These are phyloP conservation scores for Botrytis aclada DNA, from an alignment of 2,329 filamentous ascomycete species.

Conservation along the genomic window DNA sequence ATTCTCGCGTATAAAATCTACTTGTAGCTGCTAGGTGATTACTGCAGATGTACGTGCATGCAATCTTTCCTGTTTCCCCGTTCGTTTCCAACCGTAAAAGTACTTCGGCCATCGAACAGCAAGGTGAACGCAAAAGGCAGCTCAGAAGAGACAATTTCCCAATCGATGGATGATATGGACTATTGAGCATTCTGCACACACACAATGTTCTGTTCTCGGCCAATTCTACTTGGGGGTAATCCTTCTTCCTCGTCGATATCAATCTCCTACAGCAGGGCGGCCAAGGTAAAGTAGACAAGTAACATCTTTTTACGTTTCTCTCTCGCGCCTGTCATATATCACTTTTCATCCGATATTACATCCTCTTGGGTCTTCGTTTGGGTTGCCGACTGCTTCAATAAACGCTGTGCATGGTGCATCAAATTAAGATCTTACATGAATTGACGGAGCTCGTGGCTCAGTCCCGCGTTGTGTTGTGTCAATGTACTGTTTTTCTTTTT, in stretches of 20 bases:
- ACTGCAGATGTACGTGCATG: not conserved
- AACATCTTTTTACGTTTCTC: conserved; percentile 11
- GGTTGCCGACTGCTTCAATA: conserved; percentile 18
- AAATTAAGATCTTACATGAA: conserved; percentile 19
- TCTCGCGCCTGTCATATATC: conserved; percentile 19
- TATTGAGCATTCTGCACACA: not conserved
- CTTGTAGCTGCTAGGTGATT: not conserved
- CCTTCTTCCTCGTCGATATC: not conserved
- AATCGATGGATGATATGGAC: not conserved
- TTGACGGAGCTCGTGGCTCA: not conserved
- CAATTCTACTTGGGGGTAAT: not conserved
- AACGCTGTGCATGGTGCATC: conserved; percentile 21
- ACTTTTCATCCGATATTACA: not conserved
- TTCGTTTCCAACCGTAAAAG: not conserved
- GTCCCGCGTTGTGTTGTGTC: conserved; percentile 9
- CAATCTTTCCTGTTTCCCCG: not conserved
- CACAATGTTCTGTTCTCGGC: not conserved
- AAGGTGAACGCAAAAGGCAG: not conserved
- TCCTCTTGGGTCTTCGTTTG: conserved; percentile 2
- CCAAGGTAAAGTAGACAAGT: conserved; percentile 5
- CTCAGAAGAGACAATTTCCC: not conserved
- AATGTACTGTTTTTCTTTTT: not conserved
- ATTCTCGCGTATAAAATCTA: not conserved
- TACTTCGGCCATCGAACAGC: not conserved
- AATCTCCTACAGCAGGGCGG: not conserved